Evolutionary conservation across 768 basidiomycete species (phyloP), one percentile per base, ranked within the genome.

Genomic region (Mycena filopes): DNA sequence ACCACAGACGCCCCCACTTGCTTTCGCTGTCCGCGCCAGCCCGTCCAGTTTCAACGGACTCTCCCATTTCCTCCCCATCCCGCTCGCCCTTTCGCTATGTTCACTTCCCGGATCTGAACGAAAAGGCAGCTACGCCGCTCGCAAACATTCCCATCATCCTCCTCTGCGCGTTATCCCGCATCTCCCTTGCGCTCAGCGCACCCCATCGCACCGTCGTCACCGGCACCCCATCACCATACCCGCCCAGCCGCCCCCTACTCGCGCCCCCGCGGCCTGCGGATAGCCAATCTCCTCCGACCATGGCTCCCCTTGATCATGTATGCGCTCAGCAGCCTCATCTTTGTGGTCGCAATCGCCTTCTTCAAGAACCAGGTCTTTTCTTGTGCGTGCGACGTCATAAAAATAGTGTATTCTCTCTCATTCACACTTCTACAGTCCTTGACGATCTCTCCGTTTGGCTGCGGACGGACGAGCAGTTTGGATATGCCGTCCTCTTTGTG

Each of bases 301-400:
- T 95, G 92, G 91, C 76, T 90, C 28, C 94, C 94, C 40, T 78
- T 95, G 60, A 83, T 94, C 62, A 74, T 89, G 55, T 98, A 96
- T 80, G 87, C 84, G 20, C 80, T 89, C 9, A 95, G 93, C 36
- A 94, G 84, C 66, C 80, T 95, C 38, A 88, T 84, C 15, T 94
- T 97, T 70, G 73, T 96, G 38, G 77, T 90, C 49, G 93, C 91
- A n/a, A 88, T 96, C 73, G 90, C 89, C 36, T 87, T 94, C 68
- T 96, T 91, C 86, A 89, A 89, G 77, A 84, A 85, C 23, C 87
- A 97, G 73, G 83, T 97, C 43, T 96, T 98, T 77, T 77, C 85
- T 70, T 87, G 95, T 95, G 72, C 75, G 92, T 82, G 50, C 47
- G 21, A 11, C 31, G 38, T 57, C 50, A 23, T 60, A 2, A 10